These are phyloP conservation scores for Forsythia suspensa DNA, from an alignment of 257 asterid genomes.

Conservation along the genomic window DNA sequence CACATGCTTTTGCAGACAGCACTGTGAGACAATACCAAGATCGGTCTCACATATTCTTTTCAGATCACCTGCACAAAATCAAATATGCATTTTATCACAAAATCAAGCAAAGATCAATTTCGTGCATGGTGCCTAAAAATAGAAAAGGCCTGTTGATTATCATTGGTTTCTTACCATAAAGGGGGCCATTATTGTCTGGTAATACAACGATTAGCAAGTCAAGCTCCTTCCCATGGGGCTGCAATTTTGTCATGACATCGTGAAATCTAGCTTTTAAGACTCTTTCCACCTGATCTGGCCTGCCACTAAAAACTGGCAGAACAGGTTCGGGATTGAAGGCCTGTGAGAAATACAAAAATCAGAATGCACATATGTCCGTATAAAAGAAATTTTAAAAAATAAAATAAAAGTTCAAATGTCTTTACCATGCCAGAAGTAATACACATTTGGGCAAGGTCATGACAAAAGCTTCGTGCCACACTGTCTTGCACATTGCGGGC, in stretches of 20 bases:
- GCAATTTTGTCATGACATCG: constrained; percentile 65
- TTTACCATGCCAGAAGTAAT: constrained; percentile 89
- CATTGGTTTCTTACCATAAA: constrained; percentile 61
- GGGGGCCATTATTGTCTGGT: constrained; percentile 95
- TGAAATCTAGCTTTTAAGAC: constrained; percentile 69
- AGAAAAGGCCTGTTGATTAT: background rate
- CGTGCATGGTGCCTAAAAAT: background rate
- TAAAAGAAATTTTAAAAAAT: too few relatives aligned
- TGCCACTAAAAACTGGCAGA: constrained; percentile 60
- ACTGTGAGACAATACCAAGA: constrained; percentile 94
- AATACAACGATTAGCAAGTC: constrained; percentile 84
- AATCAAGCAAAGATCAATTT: background rate
- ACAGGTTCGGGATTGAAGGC: constrained; percentile 74
- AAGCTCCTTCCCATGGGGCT: constrained; percentile 66
- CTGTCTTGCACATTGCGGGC: constrained; percentile 73
- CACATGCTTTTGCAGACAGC: constrained; percentile 91
- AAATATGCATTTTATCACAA: background rate
- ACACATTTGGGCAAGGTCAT: constrained; percentile 96
- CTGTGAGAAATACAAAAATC: constrained; percentile 37
- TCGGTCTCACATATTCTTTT: constrained; percentile 95
- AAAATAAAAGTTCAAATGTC: background rate
- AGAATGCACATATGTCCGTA: background rate
- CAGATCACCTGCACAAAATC: constrained; percentile 60
- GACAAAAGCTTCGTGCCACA: constrained; percentile 68
- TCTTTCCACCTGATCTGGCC: constrained; percentile 87